Base-by-base conservation (phyloP, 2,329 filamentous ascomycete genomes). In the Penicillium sp. region DNA sequence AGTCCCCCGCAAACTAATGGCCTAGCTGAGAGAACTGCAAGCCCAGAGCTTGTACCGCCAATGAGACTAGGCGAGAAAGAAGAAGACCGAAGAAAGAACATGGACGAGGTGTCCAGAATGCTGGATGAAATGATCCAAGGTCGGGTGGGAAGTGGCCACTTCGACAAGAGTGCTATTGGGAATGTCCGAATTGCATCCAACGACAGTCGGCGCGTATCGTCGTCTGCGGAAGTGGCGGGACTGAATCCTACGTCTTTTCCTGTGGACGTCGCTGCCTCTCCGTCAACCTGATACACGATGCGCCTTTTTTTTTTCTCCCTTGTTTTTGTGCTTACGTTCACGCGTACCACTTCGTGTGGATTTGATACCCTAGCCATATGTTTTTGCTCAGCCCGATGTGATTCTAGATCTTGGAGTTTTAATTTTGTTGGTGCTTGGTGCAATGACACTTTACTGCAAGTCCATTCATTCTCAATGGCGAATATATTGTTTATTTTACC, bases 71-170 rank as follows among this genome's bases (percentile, higher is more conserved):
- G 54, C 47, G 64, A 70, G 21, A 71, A 71, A 53, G 67, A 70
- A 60, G 62, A 58, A 2, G 55, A 70, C 44, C 81, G 80, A 47
- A 81, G 79, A 58, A 80, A 82, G 76, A 90, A 88, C 60, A 88
- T 94, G 31, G 91, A 96, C 63, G 92, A 96, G 72, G 92, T 96
- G 85, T 95, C 89, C 61, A 85, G 86, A 64, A 91, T 96, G 76
- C 81, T 96, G 24, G 93, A 97, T 65, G 90, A 96, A 74, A 96
- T 97, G 93, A 94, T 96, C 54, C 88, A 92, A 67, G 89, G 93
- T 66, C 85, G 88, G 52, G 88, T 95, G 48, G 89, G 94, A 63
- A 85, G 80, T 47, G 89, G 88, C 21, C 84, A 89, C 49, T 75
- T 90, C 21, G 79, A 89, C 28, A 84, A 88, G 64, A 81, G 85